phyloP scores from a whole-genome alignment of 2,329 filamentous ascomycete genomes.

The Sporothrix luriei region DNA sequence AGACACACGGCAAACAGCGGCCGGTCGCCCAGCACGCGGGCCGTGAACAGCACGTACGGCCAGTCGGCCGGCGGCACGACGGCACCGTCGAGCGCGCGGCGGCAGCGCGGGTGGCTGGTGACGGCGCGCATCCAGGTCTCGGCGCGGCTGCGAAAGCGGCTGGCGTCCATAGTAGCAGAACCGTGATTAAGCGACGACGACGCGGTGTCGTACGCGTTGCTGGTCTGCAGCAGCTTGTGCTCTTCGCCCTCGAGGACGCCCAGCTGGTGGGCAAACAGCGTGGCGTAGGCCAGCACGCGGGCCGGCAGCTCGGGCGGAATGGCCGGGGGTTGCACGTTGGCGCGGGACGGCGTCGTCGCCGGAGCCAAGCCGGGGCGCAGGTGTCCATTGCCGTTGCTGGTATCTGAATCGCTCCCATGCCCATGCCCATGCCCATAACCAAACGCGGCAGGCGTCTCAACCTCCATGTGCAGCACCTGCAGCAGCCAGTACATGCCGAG shows the following conservation, averaged over 20 bases:
- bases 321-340: neutral
- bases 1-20: conserved; percentile 25
- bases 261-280: conserved; percentile 32
- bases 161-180: neutral
- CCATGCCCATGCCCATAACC: conserved; percentile 22
- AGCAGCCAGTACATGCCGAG: conserved; percentile 35
- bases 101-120: conserved; percentile 22
- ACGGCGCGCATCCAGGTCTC: conserved; percentile 31
- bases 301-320: conserved; percentile 30
- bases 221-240: neutral
- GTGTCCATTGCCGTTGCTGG: neutral
- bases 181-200: neutral
- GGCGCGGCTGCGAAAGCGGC: conserved; percentile 8
- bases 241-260: conserved; percentile 21
- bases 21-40: conserved; percentile 28
- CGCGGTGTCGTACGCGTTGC: neutral
- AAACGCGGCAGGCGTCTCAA: neutral
- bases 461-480: conserved; percentile 32
- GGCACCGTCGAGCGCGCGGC: conserved; percentile 25
- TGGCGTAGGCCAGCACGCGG: conserved; percentile 32
- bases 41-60: conserved; percentile 32
- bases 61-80: conserved; percentile 23
- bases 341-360: neutral
- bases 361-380: conserved; percentile 3
- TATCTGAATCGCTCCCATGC: neutral